Percentiles rank a stretch among this genome's conserved stretches.
Evolutionary conservation across 306 rosid genomes (phyloP).

Genomic region (Oxytropis ochrocephala): DNA sequence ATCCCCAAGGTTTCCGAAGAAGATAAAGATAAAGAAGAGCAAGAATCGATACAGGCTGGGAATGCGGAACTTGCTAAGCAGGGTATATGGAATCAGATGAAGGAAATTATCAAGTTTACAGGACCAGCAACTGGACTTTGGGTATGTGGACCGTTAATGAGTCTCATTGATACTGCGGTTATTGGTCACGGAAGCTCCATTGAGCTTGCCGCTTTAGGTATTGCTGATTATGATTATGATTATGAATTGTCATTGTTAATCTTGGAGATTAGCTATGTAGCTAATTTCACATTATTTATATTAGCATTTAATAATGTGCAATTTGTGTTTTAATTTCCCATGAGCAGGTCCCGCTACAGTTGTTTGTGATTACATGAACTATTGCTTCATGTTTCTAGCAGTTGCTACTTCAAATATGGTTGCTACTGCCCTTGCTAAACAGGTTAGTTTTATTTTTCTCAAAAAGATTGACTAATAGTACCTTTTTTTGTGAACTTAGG

Average conservation of each 20-base stretch:
- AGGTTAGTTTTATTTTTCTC: slow-evolving; percentile 33
- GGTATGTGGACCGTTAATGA: slow-evolving; percentile 83
- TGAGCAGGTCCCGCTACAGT: slow-evolving; percentile 82
- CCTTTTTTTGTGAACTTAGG: neutral
- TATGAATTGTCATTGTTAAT: neutral
- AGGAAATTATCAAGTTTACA: slow-evolving; percentile 58
- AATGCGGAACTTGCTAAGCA: slow-evolving; percentile 33
- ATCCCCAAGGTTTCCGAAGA: neutral
- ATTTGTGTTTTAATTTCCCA: slow-evolving; percentile 6
- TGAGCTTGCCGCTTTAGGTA: slow-evolving; percentile 93
- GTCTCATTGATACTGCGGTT: slow-evolving; percentile 80
- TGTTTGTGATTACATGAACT: slow-evolving; percentile 73
- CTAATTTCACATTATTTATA: neutral
- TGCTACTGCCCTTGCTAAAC: slow-evolving; percentile 78
- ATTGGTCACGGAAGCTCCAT: slow-evolving; percentile 85
- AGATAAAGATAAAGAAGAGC: neutral
- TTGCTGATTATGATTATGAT: neutral
- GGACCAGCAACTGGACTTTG: slow-evolving; percentile 86
- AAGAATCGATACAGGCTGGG: neutral
- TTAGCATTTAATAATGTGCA: neutral
- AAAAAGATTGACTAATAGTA: neutral
- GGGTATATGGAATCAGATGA: slow-evolving; percentile 60
- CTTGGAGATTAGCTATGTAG: neutral
- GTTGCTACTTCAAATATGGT: slow-evolving; percentile 95
- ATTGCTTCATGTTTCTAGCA: slow-evolving; percentile 82